Evolutionary conservation across 1,139 yeast species (phyloP), one percentile per base, ranked within the genome.

Genomic region (Saccharomyces hybrid): DNA sequence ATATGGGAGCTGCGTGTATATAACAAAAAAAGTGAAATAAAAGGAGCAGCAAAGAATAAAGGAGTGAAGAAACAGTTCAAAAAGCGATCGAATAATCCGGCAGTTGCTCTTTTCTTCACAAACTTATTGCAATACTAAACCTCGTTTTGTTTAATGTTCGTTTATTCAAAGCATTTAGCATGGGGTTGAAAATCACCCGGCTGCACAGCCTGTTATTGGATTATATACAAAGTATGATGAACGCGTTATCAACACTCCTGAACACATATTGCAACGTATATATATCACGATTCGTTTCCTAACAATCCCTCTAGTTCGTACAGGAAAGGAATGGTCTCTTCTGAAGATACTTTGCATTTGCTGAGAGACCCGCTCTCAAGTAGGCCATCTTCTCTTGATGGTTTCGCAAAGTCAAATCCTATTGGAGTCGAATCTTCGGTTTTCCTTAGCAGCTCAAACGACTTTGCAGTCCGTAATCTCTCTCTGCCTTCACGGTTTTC

Each of bases 401-500:
- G n/a, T 23, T 23, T 14, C 9, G 4, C 6, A 16, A 38, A 16
- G 13, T 13, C 44, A 16, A 38, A 16, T 5, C 9, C 13, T 5
- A 5, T 9, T 50, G 50, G 38, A 32, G n/a, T 34, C 34, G 57
- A 50, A 55, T 44, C 54, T 55, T 42, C 54, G 13, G 47, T 57
- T 7, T 56, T 51, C 44, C 60, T 60, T 46, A 67, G 54, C 26
- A 67, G 53, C 52, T 66, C 70, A 50, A 67, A 63, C n/a, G 70
- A 65, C 53, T 67, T 67, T 48, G 67, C 61, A 14, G 63, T 61
- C 47, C 69, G 54, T 11, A 67, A 44, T 38, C 58, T 55, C 11
- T 60, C 62, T 41, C 61, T 62, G 9, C 65, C 63, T 28, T 57
- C 58, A 50, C 59, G 64, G 52, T 68, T 69, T 47, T 67, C 70